Percentiles rank a stretch among this genome's conserved stretches.
Conservation (phyloP, 2,329 filamentous ascomycete genomes). For the Aulographum hederae region DNA sequence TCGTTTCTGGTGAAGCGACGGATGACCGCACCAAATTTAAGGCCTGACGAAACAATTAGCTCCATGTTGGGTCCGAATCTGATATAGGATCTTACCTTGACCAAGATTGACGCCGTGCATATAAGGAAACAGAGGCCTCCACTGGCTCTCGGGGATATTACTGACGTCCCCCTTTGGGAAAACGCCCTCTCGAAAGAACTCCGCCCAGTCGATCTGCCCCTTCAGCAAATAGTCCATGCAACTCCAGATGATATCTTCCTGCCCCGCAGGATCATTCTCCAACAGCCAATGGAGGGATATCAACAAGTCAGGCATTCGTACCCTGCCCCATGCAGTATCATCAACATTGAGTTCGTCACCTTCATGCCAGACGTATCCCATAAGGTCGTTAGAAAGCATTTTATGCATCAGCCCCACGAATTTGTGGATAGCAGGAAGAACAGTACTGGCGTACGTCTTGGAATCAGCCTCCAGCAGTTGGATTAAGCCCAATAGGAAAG, state of each 20-base stretch:
- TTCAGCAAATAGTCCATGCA: conserved; percentile 26
- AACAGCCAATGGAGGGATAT: conserved; percentile 30
- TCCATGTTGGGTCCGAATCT: not conserved
- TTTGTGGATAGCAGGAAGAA: conserved; percentile 30
- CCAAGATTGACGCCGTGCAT: conserved; percentile 11
- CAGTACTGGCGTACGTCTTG: conserved; percentile 18
- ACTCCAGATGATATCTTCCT: conserved; percentile 17
- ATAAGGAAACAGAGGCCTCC: conserved; percentile 9
- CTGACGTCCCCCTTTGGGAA: conserved; percentile 12
- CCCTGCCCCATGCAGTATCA: conserved; percentile 5
- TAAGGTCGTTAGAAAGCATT: conserved; percentile 36
- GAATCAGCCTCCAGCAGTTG: conserved; percentile 32
- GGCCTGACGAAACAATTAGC: conserved; percentile 15
- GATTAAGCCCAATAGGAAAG: conserved; percentile 31
- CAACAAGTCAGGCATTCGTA: conserved; percentile 21
- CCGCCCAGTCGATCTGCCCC: conserved; percentile 13
- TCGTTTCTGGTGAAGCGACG: conserved; percentile 27
- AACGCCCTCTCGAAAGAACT: conserved; percentile 11
- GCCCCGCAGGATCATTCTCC: conserved; percentile 20
- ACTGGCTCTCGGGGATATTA: conserved; percentile 9
- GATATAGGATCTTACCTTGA: conserved; percentile 7
- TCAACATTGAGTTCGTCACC: conserved; percentile 23
- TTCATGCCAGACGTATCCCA: conserved; percentile 28
- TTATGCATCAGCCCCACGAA: conserved; percentile 32
- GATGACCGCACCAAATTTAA: conserved; percentile 27